Evolutionary conservation across 352 stramenopile species (phyloP).

Genomic region (Pythium dissotocum): DNA sequence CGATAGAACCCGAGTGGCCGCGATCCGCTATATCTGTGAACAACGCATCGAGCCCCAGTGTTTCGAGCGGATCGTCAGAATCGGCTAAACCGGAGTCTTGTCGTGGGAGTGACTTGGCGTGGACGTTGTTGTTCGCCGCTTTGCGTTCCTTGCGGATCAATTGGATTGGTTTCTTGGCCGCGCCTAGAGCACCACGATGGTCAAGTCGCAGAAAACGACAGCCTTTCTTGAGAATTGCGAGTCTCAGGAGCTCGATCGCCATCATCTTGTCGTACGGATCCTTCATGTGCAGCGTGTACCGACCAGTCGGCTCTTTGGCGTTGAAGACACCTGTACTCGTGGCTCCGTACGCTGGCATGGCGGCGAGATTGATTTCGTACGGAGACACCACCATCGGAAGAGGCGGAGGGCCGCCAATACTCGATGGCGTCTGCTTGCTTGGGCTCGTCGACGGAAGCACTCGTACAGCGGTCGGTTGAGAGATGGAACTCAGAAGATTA

Average conservation of each 20-base stretch:
- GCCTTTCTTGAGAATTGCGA: constrained; percentile 71
- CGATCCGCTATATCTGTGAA: constrained; percentile 64
- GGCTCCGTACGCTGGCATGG: constrained; percentile 46
- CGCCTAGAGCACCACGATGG: constrained; percentile 35
- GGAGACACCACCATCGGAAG: neutral
- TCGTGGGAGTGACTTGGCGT: constrained; percentile 13
- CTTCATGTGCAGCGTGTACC: constrained; percentile 63
- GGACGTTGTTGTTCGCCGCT: constrained; percentile 12
- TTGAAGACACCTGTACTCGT: constrained; percentile 59
- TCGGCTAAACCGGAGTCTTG: constrained; percentile 5
- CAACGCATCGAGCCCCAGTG: constrained; percentile 51
- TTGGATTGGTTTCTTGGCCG: constrained; percentile 40
- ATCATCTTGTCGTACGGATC: constrained; percentile 86
- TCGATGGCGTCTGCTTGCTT: neutral
- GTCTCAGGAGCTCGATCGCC: constrained; percentile 64
- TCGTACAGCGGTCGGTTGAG: neutral
- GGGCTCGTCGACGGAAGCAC: neutral
- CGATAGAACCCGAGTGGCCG: constrained; percentile 58
- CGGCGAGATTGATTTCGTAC: constrained; percentile 33
- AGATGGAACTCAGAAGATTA: constrained; percentile 39
- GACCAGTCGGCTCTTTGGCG: constrained; percentile 62
- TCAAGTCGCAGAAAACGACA: constrained; percentile 70
- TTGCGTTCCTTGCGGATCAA: constrained; percentile 53
- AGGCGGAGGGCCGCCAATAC: neutral
- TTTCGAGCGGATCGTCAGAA: constrained; percentile 52